Conservation (phyloP, 305 asterid genomes). For the Fraxinus baroniana region DNA sequence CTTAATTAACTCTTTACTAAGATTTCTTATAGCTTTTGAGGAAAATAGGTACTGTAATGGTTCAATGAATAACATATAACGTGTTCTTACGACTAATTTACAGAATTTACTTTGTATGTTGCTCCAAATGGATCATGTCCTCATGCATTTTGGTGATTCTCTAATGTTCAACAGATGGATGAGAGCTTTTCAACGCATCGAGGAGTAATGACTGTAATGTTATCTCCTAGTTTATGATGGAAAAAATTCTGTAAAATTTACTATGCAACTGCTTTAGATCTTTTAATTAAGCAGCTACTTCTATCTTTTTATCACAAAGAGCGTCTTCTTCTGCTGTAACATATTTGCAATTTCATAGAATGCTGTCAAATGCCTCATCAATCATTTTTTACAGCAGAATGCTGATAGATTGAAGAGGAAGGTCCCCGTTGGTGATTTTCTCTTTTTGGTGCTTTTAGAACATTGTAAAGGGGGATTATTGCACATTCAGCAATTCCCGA, state of each 20-base stretch:
- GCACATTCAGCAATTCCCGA: background rate
- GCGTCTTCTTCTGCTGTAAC: background rate
- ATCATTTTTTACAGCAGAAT: background rate
- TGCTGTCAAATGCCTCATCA: background rate
- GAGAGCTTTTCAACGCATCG: background rate
- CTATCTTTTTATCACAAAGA: background rate
- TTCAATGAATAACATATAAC: background rate
- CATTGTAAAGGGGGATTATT: background rate
- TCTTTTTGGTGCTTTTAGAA: background rate
- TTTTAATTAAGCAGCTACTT: background rate
- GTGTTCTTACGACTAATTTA: background rate
- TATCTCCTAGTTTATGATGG: background rate
- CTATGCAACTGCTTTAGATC: background rate
- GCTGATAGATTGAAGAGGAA: background rate
- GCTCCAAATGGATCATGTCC: background rate
- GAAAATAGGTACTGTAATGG: background rate
- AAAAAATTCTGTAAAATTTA: background rate
- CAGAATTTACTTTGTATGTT: background rate
- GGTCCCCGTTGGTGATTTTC: background rate
- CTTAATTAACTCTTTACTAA: background rate
- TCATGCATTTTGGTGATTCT: background rate
- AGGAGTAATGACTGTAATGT: background rate
- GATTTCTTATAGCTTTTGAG: background rate
- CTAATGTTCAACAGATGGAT: background rate
- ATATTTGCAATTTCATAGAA: background rate